Base-by-base conservation (phyloP, 768 basidiomycete species). In the Boletus eberwhitei region DNA sequence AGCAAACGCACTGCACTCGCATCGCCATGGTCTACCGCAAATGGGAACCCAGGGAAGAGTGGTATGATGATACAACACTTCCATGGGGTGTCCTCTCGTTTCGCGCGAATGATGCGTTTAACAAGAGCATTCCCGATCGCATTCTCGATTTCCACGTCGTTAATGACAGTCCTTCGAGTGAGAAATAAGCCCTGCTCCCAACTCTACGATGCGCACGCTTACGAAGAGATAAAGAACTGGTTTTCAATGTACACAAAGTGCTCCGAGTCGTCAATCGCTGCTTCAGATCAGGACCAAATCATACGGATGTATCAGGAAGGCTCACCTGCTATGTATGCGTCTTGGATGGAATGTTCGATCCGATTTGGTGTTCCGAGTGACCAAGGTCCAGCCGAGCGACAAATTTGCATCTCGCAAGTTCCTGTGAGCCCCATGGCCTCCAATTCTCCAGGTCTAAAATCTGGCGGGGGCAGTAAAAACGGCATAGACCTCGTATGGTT, bases 201-300 rank as follows among this genome's bases (percentile, higher is more conserved):
- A 13, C 38, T 35, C 7, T 24, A 38, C 17, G n/a, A 38, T 40
- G 12, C 3, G 22, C 6, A 39, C 47, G 57, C 88, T 67, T 70
- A 92, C 90, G 89, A 91, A 1, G 89, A 86, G 59, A 93, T 90
- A 71, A 93, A 93, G 65, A 93, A 93, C 67, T 93, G 91, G 61
- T 94, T 93, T 68, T 98, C 96, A 59, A 99, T 97, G 74, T 99
- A 99, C 34, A 99, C 90, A 66, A 98, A 99, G 66, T 97, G 93
- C 61, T 98, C 93, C 24, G 93, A 95, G 64, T 90, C 75, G 65
- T 95, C 87, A 50, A 97, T 97, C 11, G 93, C 93, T 94, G 58
- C 47, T 49, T 52, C 14, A 4, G 16, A 13, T 66, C 17, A 66
- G 52, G 6, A 21, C 14, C 13, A 0, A 14, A 8, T 11, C 6